These are phyloP conservation scores for Fraxinus greggii DNA, from an alignment of 305 asterid genomes.

Conservation along the genomic window DNA sequence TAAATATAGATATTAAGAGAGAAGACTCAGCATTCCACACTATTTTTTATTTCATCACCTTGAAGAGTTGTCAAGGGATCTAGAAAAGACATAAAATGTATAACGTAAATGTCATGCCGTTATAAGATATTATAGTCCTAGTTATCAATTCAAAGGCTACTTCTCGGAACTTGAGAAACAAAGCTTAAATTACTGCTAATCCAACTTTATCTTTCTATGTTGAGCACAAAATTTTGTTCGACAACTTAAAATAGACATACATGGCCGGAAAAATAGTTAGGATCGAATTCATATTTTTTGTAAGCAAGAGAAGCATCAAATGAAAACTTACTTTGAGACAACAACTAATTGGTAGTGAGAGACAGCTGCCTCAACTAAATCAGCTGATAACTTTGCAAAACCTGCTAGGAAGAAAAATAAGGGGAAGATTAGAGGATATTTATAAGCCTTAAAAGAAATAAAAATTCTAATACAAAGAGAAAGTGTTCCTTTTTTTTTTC, in stretches of 20 bases:
- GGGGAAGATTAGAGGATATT: slow-evolving; percentile 2
- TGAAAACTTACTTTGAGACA: slow-evolving; percentile 79
- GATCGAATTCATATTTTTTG: slow-evolving; percentile 5
- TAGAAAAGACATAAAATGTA: not conserved
- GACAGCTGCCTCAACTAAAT: slow-evolving; percentile 86
- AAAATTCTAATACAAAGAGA: not conserved
- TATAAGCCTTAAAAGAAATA: not conserved
- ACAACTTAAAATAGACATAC: not conserved
- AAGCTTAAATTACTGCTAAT: not conserved
- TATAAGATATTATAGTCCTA: not conserved
- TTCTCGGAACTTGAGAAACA: not conserved
- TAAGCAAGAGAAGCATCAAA: slow-evolving; percentile 5
- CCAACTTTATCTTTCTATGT: not conserved
- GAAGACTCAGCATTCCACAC: not conserved
- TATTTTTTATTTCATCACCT: not conserved
- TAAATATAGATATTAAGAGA: not conserved
- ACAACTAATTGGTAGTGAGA: slow-evolving; percentile 97
- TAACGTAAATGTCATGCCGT: not conserved
- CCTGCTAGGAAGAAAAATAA: slow-evolving; percentile 41
- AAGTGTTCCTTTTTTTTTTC: too few species aligned
- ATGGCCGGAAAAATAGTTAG: not conserved
- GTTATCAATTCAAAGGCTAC: not conserved
- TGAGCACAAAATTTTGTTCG: not conserved
- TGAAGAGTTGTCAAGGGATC: not conserved
- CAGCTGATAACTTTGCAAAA: slow-evolving; percentile 88